Base-by-base conservation (phyloP, 768 basidiomycete species). In the Tricholoma terreum region DNA sequence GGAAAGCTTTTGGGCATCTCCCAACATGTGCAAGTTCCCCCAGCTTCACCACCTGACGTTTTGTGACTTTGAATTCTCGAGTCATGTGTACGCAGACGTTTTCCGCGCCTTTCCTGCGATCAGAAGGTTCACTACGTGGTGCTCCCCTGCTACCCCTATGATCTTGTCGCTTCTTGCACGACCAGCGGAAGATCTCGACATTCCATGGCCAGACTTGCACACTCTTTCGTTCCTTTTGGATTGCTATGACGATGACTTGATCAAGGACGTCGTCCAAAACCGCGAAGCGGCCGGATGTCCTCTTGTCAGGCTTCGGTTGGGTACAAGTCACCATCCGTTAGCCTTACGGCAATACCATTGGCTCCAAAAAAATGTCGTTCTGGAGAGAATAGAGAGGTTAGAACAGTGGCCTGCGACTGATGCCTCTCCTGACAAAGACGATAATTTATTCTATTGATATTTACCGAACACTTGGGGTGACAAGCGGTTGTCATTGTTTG, bases 51-150 rank as follows among this genome's bases (percentile, higher is more conserved):
- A 67, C 6, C 69, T 83, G 46, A 71, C 67, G 24, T 73, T 81
- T 55, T 66, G 62, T 49, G 75, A 79, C 59, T 79, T 77, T 46
- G 75, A 80, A n/a, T 58, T 77, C 15, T 73, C 75, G 34, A 53
- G 55, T 6, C 58, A 62, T 19, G 70, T 61, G 27, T 77, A 75
- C 55, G 59, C 50, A 48, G 49, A 58, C 2, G 21, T 78, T 19
- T 73, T 73, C 51, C 54, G 57, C n/a, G 63, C 63, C 1, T 78
- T 78, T 58, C 72, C 70, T 1, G 59, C 61, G 1, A 68, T 78
- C 54, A 69, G 65, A 14, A 62, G 63, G 3, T 77, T 80, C 57
- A 66, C 67, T 2, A 60, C 67, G 0, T 62, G 68, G 36, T 57
- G 68, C 52, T 56, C 63, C 22, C 52, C 64, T 17, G 52, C 52